Conservation (phyloP, 2,329 filamentous ascomycete genomes). For the Nigrograna mackinnonii region DNA sequence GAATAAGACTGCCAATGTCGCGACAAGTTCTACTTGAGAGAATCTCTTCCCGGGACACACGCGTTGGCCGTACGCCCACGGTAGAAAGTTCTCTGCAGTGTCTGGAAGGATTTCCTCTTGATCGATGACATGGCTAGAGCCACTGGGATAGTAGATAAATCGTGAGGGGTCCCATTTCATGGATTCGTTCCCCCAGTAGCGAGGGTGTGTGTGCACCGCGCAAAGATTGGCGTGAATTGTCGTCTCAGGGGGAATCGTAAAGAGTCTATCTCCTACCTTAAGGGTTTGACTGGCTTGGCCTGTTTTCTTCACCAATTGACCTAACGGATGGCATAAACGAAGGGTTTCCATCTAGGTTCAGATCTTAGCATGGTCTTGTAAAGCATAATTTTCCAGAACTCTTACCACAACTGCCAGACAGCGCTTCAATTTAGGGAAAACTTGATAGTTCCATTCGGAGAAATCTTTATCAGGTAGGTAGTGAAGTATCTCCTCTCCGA, state of each 20-base stretch:
- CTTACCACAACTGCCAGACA: conserved; percentile 51
- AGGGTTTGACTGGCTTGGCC: conserved; percentile 1
- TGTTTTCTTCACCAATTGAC: conserved; percentile 8
- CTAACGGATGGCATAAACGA: conserved; percentile 10
- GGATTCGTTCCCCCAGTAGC: conserved; percentile 28
- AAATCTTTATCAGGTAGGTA: conserved; percentile 11
- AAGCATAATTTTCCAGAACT: too few relatives aligned
- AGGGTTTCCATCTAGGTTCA: conserved; percentile 14
- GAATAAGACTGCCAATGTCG: conserved; percentile 16
- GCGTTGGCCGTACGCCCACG: conserved; percentile 17
- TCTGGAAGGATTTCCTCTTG: conserved; percentile 12
- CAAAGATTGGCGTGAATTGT: not conserved
- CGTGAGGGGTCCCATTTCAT: conserved; percentile 32
- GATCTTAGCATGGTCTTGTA: too few relatives aligned
- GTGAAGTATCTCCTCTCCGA: conserved; percentile 44
- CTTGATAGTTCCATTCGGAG: conserved; percentile 37
- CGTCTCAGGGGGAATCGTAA: conserved; percentile 10
- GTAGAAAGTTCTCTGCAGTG: conserved; percentile 10
- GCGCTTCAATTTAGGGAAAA: conserved; percentile 48
- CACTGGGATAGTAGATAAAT: conserved; percentile 7
- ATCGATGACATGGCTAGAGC: conserved; percentile 4
- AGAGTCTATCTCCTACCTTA: conserved; percentile 2
- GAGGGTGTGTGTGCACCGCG: not conserved
- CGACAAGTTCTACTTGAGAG: conserved; percentile 22
- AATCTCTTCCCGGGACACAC: conserved; percentile 24